Evolutionary conservation across 164 flowering plant genomes (phyloP).

Genomic region (Aristolochia californica): DNA sequence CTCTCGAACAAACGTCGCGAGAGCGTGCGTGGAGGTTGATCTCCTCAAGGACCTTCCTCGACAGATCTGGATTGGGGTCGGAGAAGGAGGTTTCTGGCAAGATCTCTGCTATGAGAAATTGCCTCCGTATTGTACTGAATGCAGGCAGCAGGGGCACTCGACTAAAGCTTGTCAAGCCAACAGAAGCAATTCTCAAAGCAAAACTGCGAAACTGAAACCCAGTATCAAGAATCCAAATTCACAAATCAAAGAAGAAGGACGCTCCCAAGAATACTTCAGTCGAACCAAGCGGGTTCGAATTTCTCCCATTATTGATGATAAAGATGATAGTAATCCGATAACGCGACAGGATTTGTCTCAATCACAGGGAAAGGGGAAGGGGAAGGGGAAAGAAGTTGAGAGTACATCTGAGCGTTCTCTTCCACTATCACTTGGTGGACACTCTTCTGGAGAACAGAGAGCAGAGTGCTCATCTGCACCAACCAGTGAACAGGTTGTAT

Average conservation of each 20-base stretch:
- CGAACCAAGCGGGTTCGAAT: background rate
- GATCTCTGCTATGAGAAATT: background rate
- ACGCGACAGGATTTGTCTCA: background rate
- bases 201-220: background rate
- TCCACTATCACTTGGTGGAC: background rate
- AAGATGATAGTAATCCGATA: background rate
- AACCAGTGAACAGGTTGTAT: background rate
- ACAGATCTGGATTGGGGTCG: background rate
- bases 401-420: background rate
- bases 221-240: background rate
- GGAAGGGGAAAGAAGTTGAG: background rate
- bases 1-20: slow-evolving; percentile 1
- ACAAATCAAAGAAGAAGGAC: background rate
- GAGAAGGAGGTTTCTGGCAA: slow-evolving; percentile 6
- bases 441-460: background rate
- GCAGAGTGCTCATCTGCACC: background rate
- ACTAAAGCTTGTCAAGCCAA: background rate
- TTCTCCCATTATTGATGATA: background rate
- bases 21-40: slow-evolving; percentile 3
- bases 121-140: background rate
- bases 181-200: background rate
- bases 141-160: slow-evolving; percentile 1
- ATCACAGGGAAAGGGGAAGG: background rate
- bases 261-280: background rate
- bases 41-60: background rate